Conservation (phyloP, 345 rosid genomes). For the Salix udensis region DNA sequence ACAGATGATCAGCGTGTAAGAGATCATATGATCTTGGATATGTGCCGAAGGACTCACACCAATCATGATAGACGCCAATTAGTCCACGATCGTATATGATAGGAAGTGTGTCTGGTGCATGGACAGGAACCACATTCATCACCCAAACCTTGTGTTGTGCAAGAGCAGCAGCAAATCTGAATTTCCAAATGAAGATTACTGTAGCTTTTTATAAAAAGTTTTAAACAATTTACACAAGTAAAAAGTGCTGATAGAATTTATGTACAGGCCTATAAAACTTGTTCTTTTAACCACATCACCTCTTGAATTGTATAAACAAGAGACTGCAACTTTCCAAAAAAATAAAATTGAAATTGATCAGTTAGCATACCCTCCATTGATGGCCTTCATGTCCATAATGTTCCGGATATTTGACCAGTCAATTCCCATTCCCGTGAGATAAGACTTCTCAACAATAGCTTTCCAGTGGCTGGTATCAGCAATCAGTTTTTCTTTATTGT, state of each 20-base stretch:
- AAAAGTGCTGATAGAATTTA: neutral
- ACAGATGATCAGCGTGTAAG: conserved; percentile 89
- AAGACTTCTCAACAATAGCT: conserved; percentile 70
- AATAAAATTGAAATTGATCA: neutral
- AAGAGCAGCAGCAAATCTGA: conserved; percentile 89
- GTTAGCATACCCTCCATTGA: conserved; percentile 77
- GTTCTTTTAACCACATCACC: too few relatives aligned
- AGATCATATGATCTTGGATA: conserved; percentile 97
- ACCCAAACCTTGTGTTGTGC: conserved; percentile 78
- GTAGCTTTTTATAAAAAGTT: neutral
- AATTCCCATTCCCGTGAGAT: conserved; percentile 75
- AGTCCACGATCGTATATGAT: conserved; percentile 80
- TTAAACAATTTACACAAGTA: neutral
- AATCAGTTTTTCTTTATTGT: conserved; percentile 53
- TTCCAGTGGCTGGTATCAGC: conserved; percentile 74
- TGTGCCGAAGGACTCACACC: conserved; percentile 90
- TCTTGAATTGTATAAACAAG: neutral
- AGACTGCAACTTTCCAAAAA: neutral
- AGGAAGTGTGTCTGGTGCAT: conserved; percentile 91
- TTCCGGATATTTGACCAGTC: conserved; percentile 80
- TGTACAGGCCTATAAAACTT: neutral
- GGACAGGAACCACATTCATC: conserved; percentile 85
- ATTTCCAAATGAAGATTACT: conserved; percentile 7
- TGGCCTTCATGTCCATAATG: conserved; percentile 95
- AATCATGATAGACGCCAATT: conserved; percentile 80